Evolutionary conservation across 257 asterid species (phyloP).

Genomic region (Penstemon eatonii): DNA sequence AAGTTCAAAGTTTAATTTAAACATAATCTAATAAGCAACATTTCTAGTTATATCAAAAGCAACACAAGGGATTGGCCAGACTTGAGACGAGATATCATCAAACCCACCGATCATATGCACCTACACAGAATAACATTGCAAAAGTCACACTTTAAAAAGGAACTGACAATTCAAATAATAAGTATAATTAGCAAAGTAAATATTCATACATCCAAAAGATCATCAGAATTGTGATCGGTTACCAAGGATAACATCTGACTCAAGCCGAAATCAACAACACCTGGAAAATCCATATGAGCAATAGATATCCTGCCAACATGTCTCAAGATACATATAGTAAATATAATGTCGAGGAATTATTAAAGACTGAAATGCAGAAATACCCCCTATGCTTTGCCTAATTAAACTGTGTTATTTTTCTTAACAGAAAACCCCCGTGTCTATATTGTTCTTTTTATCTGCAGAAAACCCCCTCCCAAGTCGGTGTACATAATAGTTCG

Average conservation of each 20-base stretch:
- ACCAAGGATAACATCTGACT: slow-evolving; percentile 75
- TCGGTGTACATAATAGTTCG: too few relatives aligned
- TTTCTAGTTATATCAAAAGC: slow-evolving; percentile 23
- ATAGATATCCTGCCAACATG: slow-evolving; percentile 65
- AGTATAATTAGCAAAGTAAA: slow-evolving; percentile 22
- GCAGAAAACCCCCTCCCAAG: too few relatives aligned
- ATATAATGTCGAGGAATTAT: too few relatives aligned
- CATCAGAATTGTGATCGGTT: slow-evolving; percentile 50
- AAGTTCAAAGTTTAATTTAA: slow-evolving; percentile 32
- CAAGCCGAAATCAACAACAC: slow-evolving; percentile 68
- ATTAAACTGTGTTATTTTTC: too few relatives aligned
- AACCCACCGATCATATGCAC: slow-evolving; percentile 88
- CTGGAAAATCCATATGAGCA: slow-evolving; percentile 86
- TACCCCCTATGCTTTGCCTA: too few relatives aligned
- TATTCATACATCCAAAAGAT: slow-evolving; percentile 62
- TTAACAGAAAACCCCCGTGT: too few relatives aligned
- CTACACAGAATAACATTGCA: slow-evolving; percentile 46
- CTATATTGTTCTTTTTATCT: too few relatives aligned
- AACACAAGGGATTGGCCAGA: slow-evolving; percentile 42
- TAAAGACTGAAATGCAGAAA: too few relatives aligned
- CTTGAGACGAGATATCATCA: slow-evolving; percentile 68
- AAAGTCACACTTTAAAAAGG: slow-evolving; percentile 28
- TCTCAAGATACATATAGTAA: too few relatives aligned
- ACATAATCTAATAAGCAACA: slow-evolving; percentile 24
- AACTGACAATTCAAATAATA: slow-evolving; percentile 17